These are phyloP conservation scores for Dipodascus geniculatus DNA, from an alignment of 805 yeast species.

Conservation along the genomic window DNA sequence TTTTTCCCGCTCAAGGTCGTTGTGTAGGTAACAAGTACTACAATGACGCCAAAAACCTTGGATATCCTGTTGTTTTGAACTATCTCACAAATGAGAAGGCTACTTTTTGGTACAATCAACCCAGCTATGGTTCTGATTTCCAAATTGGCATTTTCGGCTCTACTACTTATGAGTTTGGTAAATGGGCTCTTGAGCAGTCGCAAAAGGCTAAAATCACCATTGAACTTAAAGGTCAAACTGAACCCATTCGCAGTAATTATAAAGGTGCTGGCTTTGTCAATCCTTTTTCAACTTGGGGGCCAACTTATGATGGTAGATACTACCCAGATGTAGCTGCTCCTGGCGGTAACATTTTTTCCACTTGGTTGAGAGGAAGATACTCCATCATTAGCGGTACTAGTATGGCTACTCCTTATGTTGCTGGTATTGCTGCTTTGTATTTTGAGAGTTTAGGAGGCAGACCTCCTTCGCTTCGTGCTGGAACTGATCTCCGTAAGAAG, in stretches of 20 bases:
- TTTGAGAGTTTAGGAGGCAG: slow-evolving; percentile 3
- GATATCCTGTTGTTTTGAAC: background rate
- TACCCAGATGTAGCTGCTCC: slow-evolving; percentile 18
- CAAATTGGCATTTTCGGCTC: background rate
- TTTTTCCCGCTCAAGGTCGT: background rate
- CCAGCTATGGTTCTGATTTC: background rate
- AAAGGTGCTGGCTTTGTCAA: slow-evolving; percentile 1
- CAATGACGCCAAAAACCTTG: background rate
- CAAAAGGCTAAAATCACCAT: background rate
- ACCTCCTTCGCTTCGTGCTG: slow-evolving; percentile 3
- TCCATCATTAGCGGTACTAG: slow-evolving; percentile 14
- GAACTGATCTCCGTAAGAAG: slow-evolving; percentile 5
- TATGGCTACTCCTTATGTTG: slow-evolving; percentile 15
- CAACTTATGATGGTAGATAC: slow-evolving; percentile 14
- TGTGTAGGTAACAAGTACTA: background rate
- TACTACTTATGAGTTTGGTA: background rate
- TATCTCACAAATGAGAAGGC: background rate
- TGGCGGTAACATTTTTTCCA: slow-evolving; percentile 14
- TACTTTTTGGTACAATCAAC: slow-evolving; percentile 1
- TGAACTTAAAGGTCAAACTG: background rate
- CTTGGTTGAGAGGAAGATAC: slow-evolving; percentile 7
- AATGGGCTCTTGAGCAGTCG: background rate
- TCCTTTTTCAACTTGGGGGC: slow-evolving; percentile 15
- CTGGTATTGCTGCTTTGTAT: slow-evolving; percentile 14
- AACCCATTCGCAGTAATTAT: background rate